Base-by-base conservation (phyloP, 2,329 filamentous ascomycete species). In the Curvularia lunata region DNA sequence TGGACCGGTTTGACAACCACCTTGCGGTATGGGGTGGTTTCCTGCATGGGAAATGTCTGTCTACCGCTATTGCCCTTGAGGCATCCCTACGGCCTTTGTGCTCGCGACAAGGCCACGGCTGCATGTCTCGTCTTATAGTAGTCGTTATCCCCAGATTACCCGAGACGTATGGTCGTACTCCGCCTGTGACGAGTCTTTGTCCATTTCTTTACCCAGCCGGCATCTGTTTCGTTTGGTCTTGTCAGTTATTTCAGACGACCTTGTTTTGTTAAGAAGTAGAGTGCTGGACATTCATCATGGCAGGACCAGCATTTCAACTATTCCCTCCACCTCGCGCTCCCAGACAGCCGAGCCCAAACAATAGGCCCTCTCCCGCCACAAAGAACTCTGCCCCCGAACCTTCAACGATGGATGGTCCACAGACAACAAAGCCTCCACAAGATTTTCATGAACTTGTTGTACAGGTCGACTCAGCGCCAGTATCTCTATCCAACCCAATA, bases 401-500 rank as follows among this genome's bases (percentile, higher is more conserved):
- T 10, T 41, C 62, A 47, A 60, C 66, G 51, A 69, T 69, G 60
- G 70, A 76, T 25, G 72, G 69, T 58, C 66, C 69, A 51, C 70
- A 71, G 52, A 68, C 59, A 50, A 62, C 67, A 25, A 74, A 72
- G 41, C 59, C 69, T 45, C 68, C 69, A 43, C 56, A 62, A 37
- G 75, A 77, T 62, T 76, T 77, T 47, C 76, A 78, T 53, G 75
- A 77, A 52, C 72, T 78, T 45, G 63, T 78, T 46, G 72, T 78
- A 18, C 74, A 77, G 53, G 73, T 77, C 68, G 74, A 76, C 50
- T 75, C 75, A 19, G 69, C 71, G n/a, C 72, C 73, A 41, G 68
- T 73, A 8, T 75, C 74, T 9, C 69, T 72, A 12, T 66, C 71
- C n/a, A 68, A 60, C 34, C 59, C 65, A 48, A 65, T 69, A 57